Evolutionary conservation across 441 rosid species (phyloP), one percentile per base, ranked within the genome.

Genomic region (Melastoma candidum): DNA sequence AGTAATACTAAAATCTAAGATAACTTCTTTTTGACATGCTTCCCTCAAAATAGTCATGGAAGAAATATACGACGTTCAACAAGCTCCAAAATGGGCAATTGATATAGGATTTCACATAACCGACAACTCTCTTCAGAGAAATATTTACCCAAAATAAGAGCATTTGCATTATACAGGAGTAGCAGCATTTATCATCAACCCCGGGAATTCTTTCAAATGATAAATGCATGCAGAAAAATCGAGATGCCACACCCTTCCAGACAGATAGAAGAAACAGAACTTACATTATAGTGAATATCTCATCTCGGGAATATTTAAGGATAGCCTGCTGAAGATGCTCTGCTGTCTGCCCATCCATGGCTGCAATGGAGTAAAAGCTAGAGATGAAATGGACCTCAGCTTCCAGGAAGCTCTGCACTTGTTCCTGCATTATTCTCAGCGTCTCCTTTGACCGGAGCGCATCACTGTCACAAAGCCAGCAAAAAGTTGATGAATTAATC

Each of bases 341-440:
- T 0, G 96, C 96, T 6, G 98, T 92, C 70, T 92, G 98, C 32
- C 98, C 98, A 59, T 92, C 95, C 98, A 92, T 79, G 25, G 96
- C 95, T 3, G 98, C 92, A 56, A 87, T 71, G 48, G 96, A 92
- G 74, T 92, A 92, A 69, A 87, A 92, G 74, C 96, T 92, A 0
- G 98, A 83, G 54, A 92, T 70, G 67, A 83, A 85, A 73, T 81
- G 85, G 56, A 82, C 77, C 68, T 82, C 80, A 2, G 96, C 89
- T 55, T 79, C 87, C 71, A 74, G 53, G 56, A 92, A 77, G 46
- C 63, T 82, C 43, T 58, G 71, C 1, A 82, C 86, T 25, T 73
- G 79, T 13, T 78, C 81, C 79, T 87, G 98, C 98, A 92, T 92
- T 64, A 83, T 74, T 63, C 53, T 67, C 48, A 92, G 82, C 5